A percentile compares a stretch with the other conserved stretches of the same genome.
phyloP scores from a whole-genome alignment of 768 basidiomycete species.

The Phylloporus arenicola region DNA sequence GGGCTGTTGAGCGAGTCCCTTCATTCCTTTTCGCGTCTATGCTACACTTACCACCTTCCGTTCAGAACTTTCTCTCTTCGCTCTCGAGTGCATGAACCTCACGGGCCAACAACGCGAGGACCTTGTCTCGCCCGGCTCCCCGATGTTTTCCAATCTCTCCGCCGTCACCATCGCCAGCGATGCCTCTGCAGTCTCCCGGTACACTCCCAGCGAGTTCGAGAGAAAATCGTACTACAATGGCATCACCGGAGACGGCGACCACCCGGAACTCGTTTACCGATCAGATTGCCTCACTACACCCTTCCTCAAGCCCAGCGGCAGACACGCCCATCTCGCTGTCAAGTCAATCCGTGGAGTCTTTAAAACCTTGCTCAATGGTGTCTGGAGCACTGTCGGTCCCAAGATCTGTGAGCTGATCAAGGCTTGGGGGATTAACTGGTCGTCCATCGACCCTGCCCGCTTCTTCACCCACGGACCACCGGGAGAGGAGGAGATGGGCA shows the following conservation, averaged over 20 bases:
- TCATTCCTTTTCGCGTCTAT: neutral
- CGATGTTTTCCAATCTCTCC: neutral
- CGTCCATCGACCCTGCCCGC: slow-evolving; percentile 31
- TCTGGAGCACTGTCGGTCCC: slow-evolving; percentile 39
- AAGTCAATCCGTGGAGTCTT: slow-evolving; percentile 39
- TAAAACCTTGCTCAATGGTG: slow-evolving; percentile 34
- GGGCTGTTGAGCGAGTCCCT: neutral
- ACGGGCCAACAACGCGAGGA: neutral
- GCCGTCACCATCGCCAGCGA: neutral
- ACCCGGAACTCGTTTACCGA: neutral
- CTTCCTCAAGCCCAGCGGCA: slow-evolving; percentile 28
- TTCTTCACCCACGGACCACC: slow-evolving; percentile 29
- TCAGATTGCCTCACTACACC: slow-evolving; percentile 11
- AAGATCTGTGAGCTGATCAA: slow-evolving; percentile 34
- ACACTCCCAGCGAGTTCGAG: neutral
- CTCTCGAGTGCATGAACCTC: neutral
- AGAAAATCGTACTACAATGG: neutral
- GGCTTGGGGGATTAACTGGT: slow-evolving; percentile 18
- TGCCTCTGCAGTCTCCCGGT: neutral
- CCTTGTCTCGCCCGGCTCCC: neutral
- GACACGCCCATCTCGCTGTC: slow-evolving; percentile 23
- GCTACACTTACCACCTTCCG: neutral
- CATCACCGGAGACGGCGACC: neutral
- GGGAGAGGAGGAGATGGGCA: slow-evolving; percentile 22
- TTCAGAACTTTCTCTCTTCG: neutral